Evolutionary conservation across 768 basidiomycete genomes (phyloP).

Genomic region (Mycena capillaripes): DNA sequence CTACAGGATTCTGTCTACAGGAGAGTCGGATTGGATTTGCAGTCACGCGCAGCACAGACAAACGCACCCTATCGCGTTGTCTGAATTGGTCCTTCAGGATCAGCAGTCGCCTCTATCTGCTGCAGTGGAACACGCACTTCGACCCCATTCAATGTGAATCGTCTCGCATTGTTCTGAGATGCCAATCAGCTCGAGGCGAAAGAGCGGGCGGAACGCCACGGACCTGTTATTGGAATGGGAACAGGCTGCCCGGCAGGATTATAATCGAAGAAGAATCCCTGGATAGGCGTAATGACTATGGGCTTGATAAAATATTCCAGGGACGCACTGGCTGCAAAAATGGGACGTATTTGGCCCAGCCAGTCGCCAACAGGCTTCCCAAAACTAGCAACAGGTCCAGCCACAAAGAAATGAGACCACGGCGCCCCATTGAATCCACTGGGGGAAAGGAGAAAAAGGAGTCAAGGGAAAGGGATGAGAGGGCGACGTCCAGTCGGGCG

Average conservation of each 20-base stretch:
- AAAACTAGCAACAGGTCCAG: conserved; percentile 21
- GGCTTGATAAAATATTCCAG: not conserved
- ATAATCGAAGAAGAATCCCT: conserved; percentile 57
- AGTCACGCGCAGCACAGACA: not conserved
- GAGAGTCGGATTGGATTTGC: not conserved
- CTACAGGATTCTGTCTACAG: conserved; percentile 57
- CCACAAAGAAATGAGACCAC: conserved; percentile 2
- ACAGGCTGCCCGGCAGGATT: conserved; percentile 43
- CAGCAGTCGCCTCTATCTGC: not conserved
- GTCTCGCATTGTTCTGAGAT: conserved; percentile 53
- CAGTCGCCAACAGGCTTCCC: conserved; percentile 1
- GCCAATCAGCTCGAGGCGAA: not conserved
- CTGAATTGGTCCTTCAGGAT: not conserved
- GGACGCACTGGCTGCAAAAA: conserved; percentile 41
- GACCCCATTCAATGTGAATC: conserved; percentile 53
- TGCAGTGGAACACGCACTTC: conserved; percentile 44
- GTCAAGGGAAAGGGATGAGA: not conserved
- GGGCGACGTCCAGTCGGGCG: not conserved
- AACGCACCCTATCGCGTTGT: conserved; percentile 27
- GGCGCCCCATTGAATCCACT: conserved; percentile 17
- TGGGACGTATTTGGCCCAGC: conserved; percentile 36
- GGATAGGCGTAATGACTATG: not conserved
- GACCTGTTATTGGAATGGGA: conserved; percentile 51
- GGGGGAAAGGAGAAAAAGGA: not conserved
- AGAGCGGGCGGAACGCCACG: not conserved